These are phyloP conservation scores for Drechslerella stenobrocha DNA, from an alignment of 2,329 filamentous ascomycete genomes.

Conservation along the genomic window DNA sequence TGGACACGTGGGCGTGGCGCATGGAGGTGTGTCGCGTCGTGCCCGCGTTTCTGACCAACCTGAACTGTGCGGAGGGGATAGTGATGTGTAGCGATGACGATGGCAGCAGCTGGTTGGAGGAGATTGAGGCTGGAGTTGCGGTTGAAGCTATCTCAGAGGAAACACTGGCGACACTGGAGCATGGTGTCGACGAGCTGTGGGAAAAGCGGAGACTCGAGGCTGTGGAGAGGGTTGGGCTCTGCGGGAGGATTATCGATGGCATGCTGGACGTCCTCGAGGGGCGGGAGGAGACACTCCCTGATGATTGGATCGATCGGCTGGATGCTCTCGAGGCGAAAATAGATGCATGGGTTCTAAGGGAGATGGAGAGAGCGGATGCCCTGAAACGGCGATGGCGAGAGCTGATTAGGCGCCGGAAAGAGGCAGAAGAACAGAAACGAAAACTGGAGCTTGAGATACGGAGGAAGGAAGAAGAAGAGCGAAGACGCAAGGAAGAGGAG, in stretches of 20 bases:
- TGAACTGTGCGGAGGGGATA: conserved; percentile 71
- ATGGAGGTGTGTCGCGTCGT: conserved; percentile 74
- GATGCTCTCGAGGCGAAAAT: conserved; percentile 78
- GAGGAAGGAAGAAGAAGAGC: conserved; percentile 28
- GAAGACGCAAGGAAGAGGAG: conserved; percentile 39
- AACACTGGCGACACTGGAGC: conserved; percentile 33
- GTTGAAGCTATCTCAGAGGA: conserved; percentile 33
- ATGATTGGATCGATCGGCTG: conserved; percentile 83
- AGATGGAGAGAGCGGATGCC: conserved; percentile 65
- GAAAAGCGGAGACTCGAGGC: conserved; percentile 55
- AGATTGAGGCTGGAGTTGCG: conserved; percentile 55
- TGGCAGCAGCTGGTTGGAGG: conserved; percentile 50
- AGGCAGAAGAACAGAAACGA: conserved; percentile 22
- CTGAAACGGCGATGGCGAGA: conserved; percentile 45
- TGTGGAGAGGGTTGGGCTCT: conserved; percentile 66
- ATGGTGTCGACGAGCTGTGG: conserved; percentile 51
- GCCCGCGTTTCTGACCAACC: conserved; percentile 67
- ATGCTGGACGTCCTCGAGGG: conserved; percentile 89
- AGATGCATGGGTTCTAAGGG: conserved; percentile 76
- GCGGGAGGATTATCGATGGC: conserved; percentile 76
- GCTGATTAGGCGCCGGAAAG: conserved; percentile 18
- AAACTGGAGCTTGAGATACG: conserved; percentile 13
- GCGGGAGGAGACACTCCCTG: conserved; percentile 77
- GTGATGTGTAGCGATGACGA: conserved; percentile 47
- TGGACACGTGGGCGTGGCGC: conserved; percentile 77